phyloP scores from a whole-genome alignment of 1,284 basidiomycete species.

The Serendipita sp. region DNA sequence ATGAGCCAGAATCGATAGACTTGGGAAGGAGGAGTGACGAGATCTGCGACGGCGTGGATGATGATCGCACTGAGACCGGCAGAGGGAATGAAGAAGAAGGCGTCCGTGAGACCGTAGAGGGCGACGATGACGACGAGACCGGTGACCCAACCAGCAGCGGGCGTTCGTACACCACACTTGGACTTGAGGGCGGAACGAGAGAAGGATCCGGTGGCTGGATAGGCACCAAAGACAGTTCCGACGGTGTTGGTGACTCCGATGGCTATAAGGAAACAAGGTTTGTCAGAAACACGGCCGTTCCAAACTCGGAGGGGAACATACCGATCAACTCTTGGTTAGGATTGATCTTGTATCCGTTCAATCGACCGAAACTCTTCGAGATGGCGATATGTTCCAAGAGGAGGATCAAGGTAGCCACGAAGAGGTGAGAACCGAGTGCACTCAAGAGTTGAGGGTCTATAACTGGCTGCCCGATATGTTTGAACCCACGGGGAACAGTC shows the following conservation, averaged over 20 bases:
- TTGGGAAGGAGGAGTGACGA: slow-evolving; percentile 77
- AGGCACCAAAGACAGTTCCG: slow-evolving; percentile 78
- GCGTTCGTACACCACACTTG: slow-evolving; percentile 92
- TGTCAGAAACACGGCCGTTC: slow-evolving; percentile 38
- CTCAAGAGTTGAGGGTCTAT: slow-evolving; percentile 51
- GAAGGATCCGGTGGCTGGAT: slow-evolving; percentile 96
- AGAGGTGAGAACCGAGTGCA: slow-evolving; percentile 66
- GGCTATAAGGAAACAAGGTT: slow-evolving; percentile 92
- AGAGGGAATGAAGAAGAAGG: slow-evolving; percentile 78
- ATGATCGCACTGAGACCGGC: slow-evolving; percentile 81
- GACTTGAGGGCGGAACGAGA: slow-evolving; percentile 92
- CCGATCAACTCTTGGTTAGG: slow-evolving; percentile 31
- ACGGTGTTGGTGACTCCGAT: slow-evolving; percentile 92
- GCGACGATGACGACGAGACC: slow-evolving; percentile 86
- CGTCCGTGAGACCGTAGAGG: slow-evolving; percentile 81
- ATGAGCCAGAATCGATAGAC: slow-evolving; percentile 91
- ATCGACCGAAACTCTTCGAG: slow-evolving; percentile 85
- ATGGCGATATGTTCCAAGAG: slow-evolving; percentile 96
- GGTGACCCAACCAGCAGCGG: slow-evolving; percentile 77
- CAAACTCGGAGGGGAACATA: slow-evolving; percentile 20
- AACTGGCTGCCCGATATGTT: slow-evolving; percentile 58
- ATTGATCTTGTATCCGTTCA: slow-evolving; percentile 85
- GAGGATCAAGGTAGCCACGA: slow-evolving; percentile 88
- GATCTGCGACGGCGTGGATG: slow-evolving; percentile 88
- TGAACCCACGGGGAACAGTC: slow-evolving; percentile 71